These are phyloP conservation scores for Coprinellus micaceus DNA, from an alignment of 768 basidiomycete genomes.

Conservation along the genomic window DNA sequence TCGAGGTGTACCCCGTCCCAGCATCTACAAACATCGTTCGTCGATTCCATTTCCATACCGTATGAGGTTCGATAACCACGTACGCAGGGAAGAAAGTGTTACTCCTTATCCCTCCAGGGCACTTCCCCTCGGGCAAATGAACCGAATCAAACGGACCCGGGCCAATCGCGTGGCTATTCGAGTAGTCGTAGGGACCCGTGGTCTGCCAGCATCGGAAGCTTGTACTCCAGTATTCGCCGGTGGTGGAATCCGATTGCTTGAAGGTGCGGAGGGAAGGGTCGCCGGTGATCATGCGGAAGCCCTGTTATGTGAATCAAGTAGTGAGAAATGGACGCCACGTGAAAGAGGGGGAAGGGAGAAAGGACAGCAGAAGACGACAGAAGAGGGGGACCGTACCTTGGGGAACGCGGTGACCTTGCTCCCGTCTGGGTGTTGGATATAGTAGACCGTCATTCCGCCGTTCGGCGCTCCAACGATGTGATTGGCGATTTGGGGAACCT, in stretches of 20 bases:
- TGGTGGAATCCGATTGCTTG: background rate
- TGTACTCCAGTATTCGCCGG: background rate
- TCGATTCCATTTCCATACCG: background rate
- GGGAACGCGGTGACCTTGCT: slow-evolving; percentile 16
- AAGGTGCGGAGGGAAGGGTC: background rate
- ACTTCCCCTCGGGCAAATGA: background rate
- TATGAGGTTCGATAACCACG: background rate
- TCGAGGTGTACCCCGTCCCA: slow-evolving; percentile 9
- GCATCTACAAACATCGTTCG: background rate
- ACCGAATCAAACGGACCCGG: background rate
- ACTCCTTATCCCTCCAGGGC: slow-evolving; percentile 2
- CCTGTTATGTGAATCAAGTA: background rate
- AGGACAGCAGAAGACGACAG: background rate
- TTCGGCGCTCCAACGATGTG: slow-evolving; percentile 20
- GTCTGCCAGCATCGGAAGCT: slow-evolving; percentile 6
- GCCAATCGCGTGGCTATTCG: background rate
- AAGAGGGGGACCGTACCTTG: slow-evolving; percentile 10
- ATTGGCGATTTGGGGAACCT: slow-evolving; percentile 20
- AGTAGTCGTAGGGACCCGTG: slow-evolving; percentile 1
- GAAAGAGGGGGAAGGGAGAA: background rate
- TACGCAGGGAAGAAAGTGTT: slow-evolving; percentile 10
- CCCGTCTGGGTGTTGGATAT: slow-evolving; percentile 16
- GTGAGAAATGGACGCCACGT: too few relatives aligned
- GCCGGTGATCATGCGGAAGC: slow-evolving; percentile 9
- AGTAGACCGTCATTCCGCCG: slow-evolving; percentile 21